A percentile compares a stretch with the other conserved stretches of the same genome.
Evolutionary conservation across 2,329 filamentous ascomycete species (phyloP).

Genomic region (Fonsecaea pugnacius): DNA sequence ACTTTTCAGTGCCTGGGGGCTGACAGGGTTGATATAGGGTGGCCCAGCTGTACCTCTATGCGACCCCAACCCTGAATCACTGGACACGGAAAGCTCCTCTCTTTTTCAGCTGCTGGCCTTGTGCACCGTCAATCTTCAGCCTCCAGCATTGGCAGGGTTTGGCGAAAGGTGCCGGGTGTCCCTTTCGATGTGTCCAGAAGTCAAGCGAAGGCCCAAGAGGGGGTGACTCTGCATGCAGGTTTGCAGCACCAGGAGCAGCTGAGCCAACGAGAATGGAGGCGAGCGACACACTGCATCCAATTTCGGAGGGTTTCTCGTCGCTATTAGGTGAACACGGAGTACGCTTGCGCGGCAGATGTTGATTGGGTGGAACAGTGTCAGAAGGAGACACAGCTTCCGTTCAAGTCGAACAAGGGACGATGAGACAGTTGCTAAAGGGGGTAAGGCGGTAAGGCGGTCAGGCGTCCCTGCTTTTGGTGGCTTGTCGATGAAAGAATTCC

Average conservation of each 20-base stretch:
- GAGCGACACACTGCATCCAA: constrained; percentile 5
- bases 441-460: neutral
- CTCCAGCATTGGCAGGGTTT: neutral
- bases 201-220: neutral
- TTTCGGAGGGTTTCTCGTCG: neutral
- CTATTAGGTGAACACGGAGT: neutral
- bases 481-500: too few species aligned
- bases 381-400: neutral
- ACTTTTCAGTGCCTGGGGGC: neutral
- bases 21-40: constrained; percentile 2
- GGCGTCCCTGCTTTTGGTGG: neutral
- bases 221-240: constrained; percentile 1
- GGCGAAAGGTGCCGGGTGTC: neutral
- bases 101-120: neutral
- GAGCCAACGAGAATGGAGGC: neutral
- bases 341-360: neutral
- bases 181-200: neutral
- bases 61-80: neutral
- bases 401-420: neutral
- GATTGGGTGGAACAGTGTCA: neutral
- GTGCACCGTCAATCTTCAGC: neutral
- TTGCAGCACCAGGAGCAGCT: neutral
- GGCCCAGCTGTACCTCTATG: neutral
- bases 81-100: neutral
- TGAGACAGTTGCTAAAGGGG: neutral